Base-by-base conservation (phyloP, 139 green algal species). In the Chlorokybus atmophyticus region DNA sequence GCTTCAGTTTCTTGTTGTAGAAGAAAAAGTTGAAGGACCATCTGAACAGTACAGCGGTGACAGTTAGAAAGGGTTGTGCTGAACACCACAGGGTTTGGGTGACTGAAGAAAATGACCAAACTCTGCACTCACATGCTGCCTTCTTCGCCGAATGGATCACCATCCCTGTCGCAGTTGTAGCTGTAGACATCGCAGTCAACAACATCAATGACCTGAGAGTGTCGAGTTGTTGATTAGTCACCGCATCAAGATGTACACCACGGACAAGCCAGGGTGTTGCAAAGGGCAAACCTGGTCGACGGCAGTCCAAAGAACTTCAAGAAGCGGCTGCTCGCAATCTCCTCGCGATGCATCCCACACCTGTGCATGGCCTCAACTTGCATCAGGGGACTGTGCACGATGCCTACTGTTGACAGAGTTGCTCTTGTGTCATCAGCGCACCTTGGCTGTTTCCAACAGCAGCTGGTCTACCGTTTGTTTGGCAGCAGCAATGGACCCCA, bases 1-100 rank as follows among this genome's bases (percentile, higher is more conserved):
- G 75, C 64, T 91, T 94, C 50, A 87, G 69, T 74, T 91, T 92
- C 50, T 76, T 81, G 73, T 96, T 96, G 82, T 98, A 96, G 64
- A 98, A 96, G 56, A 98, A 96, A 66, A 90, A 96, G 78, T 92
- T 93, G 77, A 96, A 96, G 8, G 71, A 79, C 90, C 91, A 98
- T 0, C 60, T 68, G 60, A 3, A 27, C 47, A 53, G 17, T 14
- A 47, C 38, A 54, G 17, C 24, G n/a, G 94, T 61, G 24, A 54
- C n/a, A 54, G n/a, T 44, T 14, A 44, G 38, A 14, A 44, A 23
- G 17, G 38, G 38, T 17, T 23, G 38, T 44, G 38, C 38, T 14
- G 14, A 44, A 44, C 38, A 44, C 14, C 14, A 14, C 14, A 44
- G 14, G 17, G 14, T 14, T 17, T 44, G 17, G 14, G 21, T 5